Evolutionary conservation across 108 stramenopile species (phyloP).

Genomic region (Cyclotella choctawhatcheeana): DNA sequence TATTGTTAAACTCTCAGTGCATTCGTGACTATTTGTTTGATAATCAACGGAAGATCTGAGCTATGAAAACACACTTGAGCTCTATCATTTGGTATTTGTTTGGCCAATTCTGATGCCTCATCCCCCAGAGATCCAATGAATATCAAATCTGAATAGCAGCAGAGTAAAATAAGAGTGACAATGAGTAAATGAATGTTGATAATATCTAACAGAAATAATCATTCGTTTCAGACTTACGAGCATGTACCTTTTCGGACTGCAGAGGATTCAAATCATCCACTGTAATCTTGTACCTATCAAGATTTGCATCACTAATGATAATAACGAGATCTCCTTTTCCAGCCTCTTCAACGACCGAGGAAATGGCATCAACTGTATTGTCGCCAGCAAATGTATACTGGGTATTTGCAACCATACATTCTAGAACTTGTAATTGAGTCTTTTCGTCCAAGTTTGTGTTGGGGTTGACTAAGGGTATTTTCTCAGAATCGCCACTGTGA

Average conservation of each 20-base stretch:
- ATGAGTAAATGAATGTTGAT: too few species aligned
- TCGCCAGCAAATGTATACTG: slow-evolving; percentile 89
- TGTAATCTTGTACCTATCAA: slow-evolving; percentile 81
- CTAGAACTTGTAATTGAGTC: slow-evolving; percentile 67
- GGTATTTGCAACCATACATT: slow-evolving; percentile 89
- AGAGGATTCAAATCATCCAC: slow-evolving; percentile 57
- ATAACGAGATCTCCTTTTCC: slow-evolving; percentile 64
- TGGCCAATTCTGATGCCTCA: slow-evolving; percentile 59
- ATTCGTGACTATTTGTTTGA: slow-evolving; percentile 63
- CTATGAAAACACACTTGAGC: slow-evolving; percentile 70
- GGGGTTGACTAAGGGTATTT: slow-evolving; percentile 67
- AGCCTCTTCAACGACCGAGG: slow-evolving; percentile 59
- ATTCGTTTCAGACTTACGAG: slow-evolving; percentile 27
- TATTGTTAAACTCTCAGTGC: slow-evolving; percentile 21
- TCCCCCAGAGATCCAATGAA: slow-evolving; percentile 77
- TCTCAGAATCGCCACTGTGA: slow-evolving; percentile 72
- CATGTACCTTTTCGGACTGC: slow-evolving; percentile 54
- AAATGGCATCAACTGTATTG: slow-evolving; percentile 85
- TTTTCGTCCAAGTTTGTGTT: slow-evolving; percentile 60
- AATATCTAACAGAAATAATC: too few species aligned
- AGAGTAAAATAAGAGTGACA: background rate
- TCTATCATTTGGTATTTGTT: slow-evolving; percentile 58
- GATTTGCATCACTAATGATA: slow-evolving; percentile 87
- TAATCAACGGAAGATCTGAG: slow-evolving; percentile 61
- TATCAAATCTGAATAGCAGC: slow-evolving; percentile 38